A percentile compares a stretch with the other conserved stretches of the same genome.
Evolutionary conservation across 1,284 basidiomycete species (phyloP).

Genomic region (Tranzscheliella williamsii): DNA sequence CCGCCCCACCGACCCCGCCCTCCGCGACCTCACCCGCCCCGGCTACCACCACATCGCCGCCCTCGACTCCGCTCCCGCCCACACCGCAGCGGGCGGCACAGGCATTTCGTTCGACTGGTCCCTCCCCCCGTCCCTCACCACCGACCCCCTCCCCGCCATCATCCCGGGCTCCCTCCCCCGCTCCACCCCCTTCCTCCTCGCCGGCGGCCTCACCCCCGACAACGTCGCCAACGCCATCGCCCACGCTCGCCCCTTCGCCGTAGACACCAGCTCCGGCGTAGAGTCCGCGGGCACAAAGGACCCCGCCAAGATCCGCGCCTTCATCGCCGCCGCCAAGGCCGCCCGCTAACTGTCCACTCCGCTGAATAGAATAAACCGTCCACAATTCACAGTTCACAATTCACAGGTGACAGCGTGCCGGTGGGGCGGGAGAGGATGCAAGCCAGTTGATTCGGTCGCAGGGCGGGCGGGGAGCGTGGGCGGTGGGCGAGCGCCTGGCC

Average conservation of each 20-base stretch:
- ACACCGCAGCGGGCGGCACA: constrained; percentile 33
- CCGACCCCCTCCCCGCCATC: constrained; percentile 23
- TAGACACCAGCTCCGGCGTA: constrained; percentile 58
- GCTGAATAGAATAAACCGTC: no score
- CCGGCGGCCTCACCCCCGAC: constrained; percentile 50
- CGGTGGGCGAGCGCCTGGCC: no score
- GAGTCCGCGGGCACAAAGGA: constrained; percentile 55
- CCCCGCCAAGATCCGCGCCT: constrained; percentile 40
- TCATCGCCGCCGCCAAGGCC: constrained; percentile 18
- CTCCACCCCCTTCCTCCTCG: constrained; percentile 45
- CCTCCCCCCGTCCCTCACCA: constrained; percentile 25
- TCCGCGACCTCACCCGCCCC: constrained; percentile 42
- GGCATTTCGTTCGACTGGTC: constrained; percentile 53
- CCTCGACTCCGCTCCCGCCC: constrained; percentile 45
- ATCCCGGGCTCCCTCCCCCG: constrained; percentile 13
- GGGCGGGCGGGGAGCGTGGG: no score
- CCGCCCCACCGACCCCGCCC: constrained; percentile 6
- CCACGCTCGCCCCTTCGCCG: constrained; percentile 30
- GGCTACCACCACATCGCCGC: constrained; percentile 56
- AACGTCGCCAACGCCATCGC: constrained; percentile 49
- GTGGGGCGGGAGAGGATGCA: no score
- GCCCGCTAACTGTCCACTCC: no score
- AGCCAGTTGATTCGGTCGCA: no score
- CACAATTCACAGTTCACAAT: no score
- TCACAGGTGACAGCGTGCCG: no score